Evolutionary conservation across 1,284 basidiomycete genomes (phyloP).

Genomic region (Apiotrichum akiyoshidainum): DNA sequence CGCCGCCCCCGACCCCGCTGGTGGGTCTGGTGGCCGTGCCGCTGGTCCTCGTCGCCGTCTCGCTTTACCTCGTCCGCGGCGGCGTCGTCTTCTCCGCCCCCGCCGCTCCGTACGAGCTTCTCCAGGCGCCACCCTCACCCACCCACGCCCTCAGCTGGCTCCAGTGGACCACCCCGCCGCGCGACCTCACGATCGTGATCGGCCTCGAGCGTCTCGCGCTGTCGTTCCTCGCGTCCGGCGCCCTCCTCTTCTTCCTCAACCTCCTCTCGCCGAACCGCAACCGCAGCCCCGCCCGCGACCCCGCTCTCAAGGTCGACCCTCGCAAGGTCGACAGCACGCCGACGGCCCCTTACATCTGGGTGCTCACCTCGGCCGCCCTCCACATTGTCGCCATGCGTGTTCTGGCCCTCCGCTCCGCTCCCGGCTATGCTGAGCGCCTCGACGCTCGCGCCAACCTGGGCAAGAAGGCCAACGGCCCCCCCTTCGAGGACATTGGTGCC

Average conservation of each 20-base stretch:
- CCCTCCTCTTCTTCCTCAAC: background rate
- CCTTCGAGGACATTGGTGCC: background rate
- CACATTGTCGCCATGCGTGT: background rate
- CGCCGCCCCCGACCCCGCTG: background rate
- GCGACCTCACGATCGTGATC: background rate
- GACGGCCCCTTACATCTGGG: background rate
- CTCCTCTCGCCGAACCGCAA: background rate
- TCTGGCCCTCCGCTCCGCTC: background rate
- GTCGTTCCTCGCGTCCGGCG: background rate
- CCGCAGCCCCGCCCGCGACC: background rate
- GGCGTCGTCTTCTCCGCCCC: background rate
- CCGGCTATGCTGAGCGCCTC: background rate
- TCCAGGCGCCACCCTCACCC: background rate
- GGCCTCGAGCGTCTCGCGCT: background rate
- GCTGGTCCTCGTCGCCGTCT: background rate
- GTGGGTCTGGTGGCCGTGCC: background rate
- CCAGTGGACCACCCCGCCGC: background rate
- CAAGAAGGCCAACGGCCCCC: background rate
- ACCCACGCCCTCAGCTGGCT: background rate
- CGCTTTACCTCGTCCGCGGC: background rate
- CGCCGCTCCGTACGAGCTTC: background rate
- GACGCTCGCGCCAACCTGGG: background rate
- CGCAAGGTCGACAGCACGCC: background rate
- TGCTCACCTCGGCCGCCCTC: background rate
- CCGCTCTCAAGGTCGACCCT: background rate